These are phyloP conservation scores for Penicillium canariense DNA, from an alignment of 495 filamentous ascomycete genomes.

Conservation along the genomic window DNA sequence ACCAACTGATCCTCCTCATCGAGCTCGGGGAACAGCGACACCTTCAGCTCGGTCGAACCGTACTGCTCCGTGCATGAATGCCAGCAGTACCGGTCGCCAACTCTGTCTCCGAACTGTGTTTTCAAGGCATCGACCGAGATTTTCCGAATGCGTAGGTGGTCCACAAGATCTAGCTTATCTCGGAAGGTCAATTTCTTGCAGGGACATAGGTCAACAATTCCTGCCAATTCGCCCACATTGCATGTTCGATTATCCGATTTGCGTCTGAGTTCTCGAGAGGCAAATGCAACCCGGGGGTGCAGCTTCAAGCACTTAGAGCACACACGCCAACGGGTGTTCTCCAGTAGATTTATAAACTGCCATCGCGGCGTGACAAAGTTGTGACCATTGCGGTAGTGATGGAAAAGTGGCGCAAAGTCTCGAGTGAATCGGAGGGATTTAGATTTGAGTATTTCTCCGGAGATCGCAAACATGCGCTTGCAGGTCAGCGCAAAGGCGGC, in stretches of 20 bases:
- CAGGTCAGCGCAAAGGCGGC: conserved; percentile 46
- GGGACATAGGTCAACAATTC: conserved; percentile 46
- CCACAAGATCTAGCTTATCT: conserved; percentile 40
- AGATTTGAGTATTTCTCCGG: conserved; percentile 32
- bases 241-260: conserved; percentile 39
- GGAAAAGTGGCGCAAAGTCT: conserved; percentile 47
- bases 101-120: conserved; percentile 30
- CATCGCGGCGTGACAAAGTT: conserved; percentile 43
- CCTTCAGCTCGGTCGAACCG: conserved; percentile 37
- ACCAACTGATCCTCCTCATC: conserved; percentile 33
- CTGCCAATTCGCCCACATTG: conserved; percentile 40
- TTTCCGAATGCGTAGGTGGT: conserved; percentile 35
- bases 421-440: conserved; percentile 42
- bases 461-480: conserved; percentile 43
- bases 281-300: conserved; percentile 39
- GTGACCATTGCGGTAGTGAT: conserved; percentile 44
- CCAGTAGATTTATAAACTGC: conserved; percentile 41
- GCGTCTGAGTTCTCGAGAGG: conserved; percentile 35
- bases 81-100: conserved; percentile 41
- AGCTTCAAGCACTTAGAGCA: conserved; percentile 48
- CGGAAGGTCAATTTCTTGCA: conserved; percentile 49
- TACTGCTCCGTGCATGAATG: conserved; percentile 46
- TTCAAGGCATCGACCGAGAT: conserved; percentile 29
- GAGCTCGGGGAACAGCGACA: conserved; percentile 40
- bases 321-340: conserved; percentile 39